Base-by-base conservation (phyloP, 306 rosid genomes). In the Lathyrus tuberosus region DNA sequence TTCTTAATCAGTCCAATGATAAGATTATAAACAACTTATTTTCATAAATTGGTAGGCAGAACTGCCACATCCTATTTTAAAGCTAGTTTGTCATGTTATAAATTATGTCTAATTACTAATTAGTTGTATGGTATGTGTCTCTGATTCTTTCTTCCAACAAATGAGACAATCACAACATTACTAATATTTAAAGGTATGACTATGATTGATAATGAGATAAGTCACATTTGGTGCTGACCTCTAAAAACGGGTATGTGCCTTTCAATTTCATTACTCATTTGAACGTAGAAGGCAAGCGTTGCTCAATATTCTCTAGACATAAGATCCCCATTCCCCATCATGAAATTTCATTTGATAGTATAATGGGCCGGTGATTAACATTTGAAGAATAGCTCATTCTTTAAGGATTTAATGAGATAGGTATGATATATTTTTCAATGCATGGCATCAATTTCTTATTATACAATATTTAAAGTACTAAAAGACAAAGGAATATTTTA, bases 191-290 rank as follows among this genome's bases (percentile, higher is more conserved):
- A 41, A 58, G 60, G 22, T 2, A 22, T 16, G 74, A 74, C 10
- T 52, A 49, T 56, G 79, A 80, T 67, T 74, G 81, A 24, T 15
- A 67, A 60, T 57, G 72, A 71, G 44, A 77, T 52, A 65, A 2
- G n/a, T 9, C 28, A 44, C 62, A 72, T 62, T n/a, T 64, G 64
- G 77, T 41, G 17, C 30, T 73, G 26, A 26, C 80, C 78, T 61
- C 38, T 59, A 17, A 43, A 58, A 51, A n/a, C n/a, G n/a, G n/a
- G n/a, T n/a, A n/a, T n/a, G 56, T 49, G 56, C 2, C 13, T 49
- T 48, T 48, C 56, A 48, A 49, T 49, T 52, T 63, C 3, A 47
- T 64, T 38, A 2, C 16, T 17, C 47, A 68, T 58, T 41, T 72
- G 44, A 41, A 33, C 40, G 44, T 72, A 57, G 42, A 68, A 41